Percentiles rank a stretch among this genome's conserved stretches.
Conservation (phyloP, 352 stramenopile species). For the Phytophthora rubi region DNA sequence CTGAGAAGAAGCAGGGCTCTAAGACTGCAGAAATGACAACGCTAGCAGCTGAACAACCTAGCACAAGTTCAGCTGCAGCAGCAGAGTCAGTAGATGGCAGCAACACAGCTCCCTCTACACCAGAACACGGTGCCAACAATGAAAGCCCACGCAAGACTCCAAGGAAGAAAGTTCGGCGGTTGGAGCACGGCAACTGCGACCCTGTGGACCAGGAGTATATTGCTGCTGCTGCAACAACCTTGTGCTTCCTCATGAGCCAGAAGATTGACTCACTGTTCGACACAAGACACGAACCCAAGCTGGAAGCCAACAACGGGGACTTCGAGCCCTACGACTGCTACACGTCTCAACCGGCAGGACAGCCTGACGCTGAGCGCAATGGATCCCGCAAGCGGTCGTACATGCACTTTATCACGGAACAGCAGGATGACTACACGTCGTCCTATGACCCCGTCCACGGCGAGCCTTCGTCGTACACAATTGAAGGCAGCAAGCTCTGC, state of each 20-base stretch:
- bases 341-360: constrained; percentile 20
- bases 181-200: constrained; percentile 52
- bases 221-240: constrained; percentile 71
- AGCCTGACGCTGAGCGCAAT: constrained; percentile 26
- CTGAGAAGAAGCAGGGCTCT: constrained; percentile 72
- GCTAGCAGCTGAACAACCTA: constrained; percentile 23
- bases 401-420: constrained; percentile 83
- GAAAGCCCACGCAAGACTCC: constrained; percentile 39
- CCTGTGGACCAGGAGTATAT: constrained; percentile 83
- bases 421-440: constrained; percentile 39
- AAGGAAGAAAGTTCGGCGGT: constrained; percentile 66
- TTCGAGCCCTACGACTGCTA: constrained; percentile 85
- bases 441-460: constrained; percentile 42
- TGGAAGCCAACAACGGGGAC: constrained; percentile 54
- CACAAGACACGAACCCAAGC: constrained; percentile 39
- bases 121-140: constrained; percentile 30
- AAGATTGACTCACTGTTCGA: constrained; percentile 87
- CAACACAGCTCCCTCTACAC: constrained; percentile 47
- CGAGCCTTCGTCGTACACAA: constrained; percentile 60
- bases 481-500: constrained; percentile 82
- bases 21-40: constrained; percentile 38
- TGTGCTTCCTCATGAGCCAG: constrained; percentile 87
- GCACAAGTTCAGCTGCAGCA: not conserved
- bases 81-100: constrained; percentile 31
- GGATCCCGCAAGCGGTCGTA: constrained; percentile 70